These are phyloP conservation scores for Aspergillus proliferans DNA, from an alignment of 2,329 filamentous ascomycete species.

Conservation along the genomic window DNA sequence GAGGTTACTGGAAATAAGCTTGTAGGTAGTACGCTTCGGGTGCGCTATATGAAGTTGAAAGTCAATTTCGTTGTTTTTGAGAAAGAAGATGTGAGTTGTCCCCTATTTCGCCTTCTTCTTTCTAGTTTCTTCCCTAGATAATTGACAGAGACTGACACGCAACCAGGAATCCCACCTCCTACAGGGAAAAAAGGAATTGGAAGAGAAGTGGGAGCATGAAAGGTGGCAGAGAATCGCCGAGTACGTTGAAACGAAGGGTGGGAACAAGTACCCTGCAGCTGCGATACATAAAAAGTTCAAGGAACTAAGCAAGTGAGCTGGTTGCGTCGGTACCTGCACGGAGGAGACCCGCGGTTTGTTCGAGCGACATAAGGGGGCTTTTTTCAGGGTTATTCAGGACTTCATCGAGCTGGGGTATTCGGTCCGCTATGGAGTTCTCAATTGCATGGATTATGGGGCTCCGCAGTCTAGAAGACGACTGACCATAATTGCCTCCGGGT, in stretches of 20 bases:
- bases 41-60: background rate
- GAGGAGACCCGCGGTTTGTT: constrained; percentile 72
- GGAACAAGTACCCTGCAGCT: background rate
- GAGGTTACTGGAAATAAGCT: background rate
- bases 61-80: constrained; percentile 12
- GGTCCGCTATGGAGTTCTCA: constrained; percentile 60
- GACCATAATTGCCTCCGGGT: constrained; percentile 51
- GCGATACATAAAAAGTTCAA: background rate
- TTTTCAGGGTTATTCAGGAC: constrained; percentile 56
- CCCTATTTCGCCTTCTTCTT: no score
- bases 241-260: background rate
- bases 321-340: no score
- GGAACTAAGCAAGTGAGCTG: background rate
- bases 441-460: constrained; percentile 45
- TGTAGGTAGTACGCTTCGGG: background rate
- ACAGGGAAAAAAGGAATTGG: constrained; percentile 26
- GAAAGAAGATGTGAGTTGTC: constrained; percentile 16
- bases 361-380: constrained; percentile 49
- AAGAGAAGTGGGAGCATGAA: background rate
- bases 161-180: no score
- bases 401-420: constrained; percentile 63
- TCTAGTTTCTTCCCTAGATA: no score
- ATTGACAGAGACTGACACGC: no score
- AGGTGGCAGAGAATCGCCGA: background rate
- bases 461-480: constrained; percentile 45